phyloP scores from a whole-genome alignment of 2,329 filamentous ascomycete genomes.

The Alternaria novae-zelandiae region DNA sequence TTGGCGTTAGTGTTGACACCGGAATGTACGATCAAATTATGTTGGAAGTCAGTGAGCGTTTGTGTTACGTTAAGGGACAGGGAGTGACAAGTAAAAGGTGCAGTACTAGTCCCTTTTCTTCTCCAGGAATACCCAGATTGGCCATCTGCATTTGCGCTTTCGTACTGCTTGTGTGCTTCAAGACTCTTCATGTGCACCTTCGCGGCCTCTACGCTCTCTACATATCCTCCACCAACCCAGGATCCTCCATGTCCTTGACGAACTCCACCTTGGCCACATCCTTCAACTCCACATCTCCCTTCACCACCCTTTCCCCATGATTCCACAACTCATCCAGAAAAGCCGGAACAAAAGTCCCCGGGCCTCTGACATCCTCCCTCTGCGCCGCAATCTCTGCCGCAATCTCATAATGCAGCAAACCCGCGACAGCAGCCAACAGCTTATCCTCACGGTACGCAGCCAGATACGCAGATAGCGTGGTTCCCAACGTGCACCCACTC shows the following conservation, averaged over 20 bases:
- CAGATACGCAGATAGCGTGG: slow-evolving; percentile 76
- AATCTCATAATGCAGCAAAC: slow-evolving; percentile 77
- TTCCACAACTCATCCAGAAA: slow-evolving; percentile 75
- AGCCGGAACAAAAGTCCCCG: slow-evolving; percentile 84
- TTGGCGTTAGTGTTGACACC: not conserved
- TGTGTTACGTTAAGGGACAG: not conserved
- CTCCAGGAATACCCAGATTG: not conserved
- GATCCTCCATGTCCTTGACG: slow-evolving; percentile 20
- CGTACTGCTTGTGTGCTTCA: not conserved
- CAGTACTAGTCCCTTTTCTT: not conserved
- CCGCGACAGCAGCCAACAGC: slow-evolving; percentile 75
- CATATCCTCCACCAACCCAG: not conserved
- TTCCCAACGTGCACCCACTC: slow-evolving; percentile 81
- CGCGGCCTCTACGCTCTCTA: not conserved
- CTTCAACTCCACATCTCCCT: slow-evolving; percentile 18
- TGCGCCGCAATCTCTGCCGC: slow-evolving; percentile 71
- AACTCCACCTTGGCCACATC: slow-evolving; percentile 27
- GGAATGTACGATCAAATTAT: not conserved
- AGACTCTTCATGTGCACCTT: not conserved
- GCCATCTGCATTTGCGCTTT: not conserved
- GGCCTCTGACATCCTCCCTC: slow-evolving; percentile 71
- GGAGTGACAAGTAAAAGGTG: not conserved
- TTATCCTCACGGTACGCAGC: slow-evolving; percentile 51
- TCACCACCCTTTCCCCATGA: slow-evolving; percentile 16
- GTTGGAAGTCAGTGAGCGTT: not conserved